phyloP scores from a whole-genome alignment of 192 early-diverging fungal species.

The Coemansia sp. region DNA sequence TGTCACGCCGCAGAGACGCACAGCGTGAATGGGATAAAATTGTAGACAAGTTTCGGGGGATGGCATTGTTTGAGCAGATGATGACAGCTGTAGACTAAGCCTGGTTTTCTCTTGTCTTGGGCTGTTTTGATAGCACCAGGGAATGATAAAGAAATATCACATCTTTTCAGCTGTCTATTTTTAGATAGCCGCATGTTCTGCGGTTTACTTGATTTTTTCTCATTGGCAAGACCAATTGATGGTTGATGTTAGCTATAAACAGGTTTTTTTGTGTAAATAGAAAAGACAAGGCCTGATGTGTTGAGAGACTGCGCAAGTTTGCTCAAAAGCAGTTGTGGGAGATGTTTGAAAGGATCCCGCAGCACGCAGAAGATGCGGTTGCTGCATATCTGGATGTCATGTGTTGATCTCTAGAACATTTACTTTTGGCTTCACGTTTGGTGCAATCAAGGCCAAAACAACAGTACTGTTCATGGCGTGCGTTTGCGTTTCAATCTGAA shows the following conservation, averaged over 20 bases:
- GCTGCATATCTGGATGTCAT: background rate
- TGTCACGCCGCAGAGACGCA: constrained; percentile 43
- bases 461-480: background rate
- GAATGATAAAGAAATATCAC: background rate
- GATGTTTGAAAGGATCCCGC: constrained; percentile 18
- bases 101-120: background rate
- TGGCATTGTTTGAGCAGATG: constrained; percentile 36
- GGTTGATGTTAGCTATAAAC: background rate
- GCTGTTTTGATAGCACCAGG: background rate
- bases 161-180: background rate
- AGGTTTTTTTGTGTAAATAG: background rate
- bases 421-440: background rate
- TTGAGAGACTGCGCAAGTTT: background rate
- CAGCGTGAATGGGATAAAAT: constrained; percentile 47
- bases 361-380: constrained; percentile 13
- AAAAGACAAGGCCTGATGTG: background rate
- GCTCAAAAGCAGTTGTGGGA: background rate
- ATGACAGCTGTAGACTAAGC: constrained; percentile 26
- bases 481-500: background rate
- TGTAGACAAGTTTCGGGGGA: constrained; percentile 45
- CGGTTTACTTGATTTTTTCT: constrained; percentile 9
- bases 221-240: background rate
- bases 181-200: constrained; percentile 4
- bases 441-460: background rate
- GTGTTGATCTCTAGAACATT: background rate